phyloP scores from a whole-genome alignment of 495 filamentous ascomycete genomes.

The Penicillium chermesinum region DNA sequence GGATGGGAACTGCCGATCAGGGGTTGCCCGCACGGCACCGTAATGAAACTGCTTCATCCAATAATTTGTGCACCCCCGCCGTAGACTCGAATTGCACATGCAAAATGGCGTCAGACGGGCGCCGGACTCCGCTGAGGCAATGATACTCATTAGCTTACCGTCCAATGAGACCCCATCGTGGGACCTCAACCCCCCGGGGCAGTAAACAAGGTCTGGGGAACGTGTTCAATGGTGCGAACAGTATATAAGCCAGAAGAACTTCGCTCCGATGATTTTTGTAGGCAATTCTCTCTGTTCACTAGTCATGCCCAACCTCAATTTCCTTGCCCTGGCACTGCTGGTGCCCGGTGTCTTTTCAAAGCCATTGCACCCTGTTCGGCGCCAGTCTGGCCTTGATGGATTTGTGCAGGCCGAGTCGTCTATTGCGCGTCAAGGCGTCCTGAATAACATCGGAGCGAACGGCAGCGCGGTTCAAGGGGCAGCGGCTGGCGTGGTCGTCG shows the following conservation, averaged over 20 bases:
- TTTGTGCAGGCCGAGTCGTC: slow-evolving; percentile 54
- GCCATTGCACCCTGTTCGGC: slow-evolving; percentile 8
- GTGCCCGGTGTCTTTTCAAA: slow-evolving; percentile 11
- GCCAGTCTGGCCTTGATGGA: slow-evolving; percentile 26
- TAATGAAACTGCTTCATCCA: not conserved
- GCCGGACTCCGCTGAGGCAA: no score
- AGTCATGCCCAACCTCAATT: slow-evolving; percentile 10
- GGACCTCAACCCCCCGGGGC: not conserved
- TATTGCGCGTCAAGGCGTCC: slow-evolving; percentile 46
- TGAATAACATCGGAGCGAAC: slow-evolving; percentile 55
- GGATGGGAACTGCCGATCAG: not conserved
- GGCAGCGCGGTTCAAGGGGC: slow-evolving; percentile 42
- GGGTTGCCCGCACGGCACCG: not conserved
- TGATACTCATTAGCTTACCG: no score
- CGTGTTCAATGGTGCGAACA: not conserved
- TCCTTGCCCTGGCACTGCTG: slow-evolving; percentile 13
- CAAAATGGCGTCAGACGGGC: no score
- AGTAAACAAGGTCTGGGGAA: not conserved
- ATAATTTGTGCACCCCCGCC: not conserved
- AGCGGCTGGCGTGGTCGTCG: slow-evolving; percentile 48
- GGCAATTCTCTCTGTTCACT: not conserved
- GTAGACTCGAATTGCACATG: not conserved
- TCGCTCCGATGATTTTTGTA: no score
- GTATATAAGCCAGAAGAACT: not conserved
- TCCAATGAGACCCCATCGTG: not conserved